Base-by-base conservation (phyloP, 768 basidiomycete species). In the Coprinopsis marcescibilis region DNA sequence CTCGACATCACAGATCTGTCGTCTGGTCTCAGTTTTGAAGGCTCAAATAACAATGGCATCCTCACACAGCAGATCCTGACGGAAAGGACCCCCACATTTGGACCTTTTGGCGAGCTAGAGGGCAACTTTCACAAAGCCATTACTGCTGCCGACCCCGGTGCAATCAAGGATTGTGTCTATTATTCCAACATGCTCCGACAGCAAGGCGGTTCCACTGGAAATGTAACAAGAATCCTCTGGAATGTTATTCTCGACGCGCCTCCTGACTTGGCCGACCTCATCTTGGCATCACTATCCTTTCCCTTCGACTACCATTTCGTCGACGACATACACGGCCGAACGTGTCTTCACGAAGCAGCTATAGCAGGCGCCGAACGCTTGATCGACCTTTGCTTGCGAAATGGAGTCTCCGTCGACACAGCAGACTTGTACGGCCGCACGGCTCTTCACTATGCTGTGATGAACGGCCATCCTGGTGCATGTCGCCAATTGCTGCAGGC, bases 251-350 rank as follows among this genome's bases (percentile, higher is more conserved):
- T 92, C 42, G 86, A 89, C 52, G 89, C 91, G 7, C 81, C 84
- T 37, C 63, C 71, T 2, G 76, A 78, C n/a, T 69, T 89, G 34
- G 83, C 77, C 15, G 83, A 90, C 57, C 67, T 90, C 41, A 85
- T 92, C 37, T 68, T 93, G 23, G 67, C 80, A 25, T 79, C 84
- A 13, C 65, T 85, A 15, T 70, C 72, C 20, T 68, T 66, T 12
- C 81, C 84, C 0, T 90, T 97, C 60, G 89, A 97, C 64, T 98
- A 91, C 61, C 72, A 75, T 38, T 97, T 91, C 60, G 75, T 97
- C 38, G 96, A 98, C 60, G 93, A 97, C 55, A 99, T 99, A 70
- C 98, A 97, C 61, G 89, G 87, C 33, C 80, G 96, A 27, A 94
- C 88, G 2, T 91, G 89, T 54, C 76, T 98, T 17, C 96, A 98